phyloP scores from a whole-genome alignment of 2,329 filamentous ascomycete species.

The Delphinella strobiligena region DNA sequence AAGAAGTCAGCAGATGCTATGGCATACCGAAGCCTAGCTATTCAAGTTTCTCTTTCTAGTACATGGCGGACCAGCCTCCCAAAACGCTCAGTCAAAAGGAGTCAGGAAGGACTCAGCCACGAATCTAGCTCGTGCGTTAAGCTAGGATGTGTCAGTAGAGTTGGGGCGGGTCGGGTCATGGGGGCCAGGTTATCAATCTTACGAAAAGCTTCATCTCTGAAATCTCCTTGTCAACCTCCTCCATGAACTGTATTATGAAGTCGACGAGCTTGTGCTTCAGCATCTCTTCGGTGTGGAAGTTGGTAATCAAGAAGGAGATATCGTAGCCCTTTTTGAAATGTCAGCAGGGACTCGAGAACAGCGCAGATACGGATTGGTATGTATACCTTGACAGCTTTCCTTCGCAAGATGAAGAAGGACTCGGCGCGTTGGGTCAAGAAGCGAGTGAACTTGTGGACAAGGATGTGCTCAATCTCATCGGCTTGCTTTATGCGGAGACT shows the following conservation, averaged over 20 bases:
- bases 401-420: constrained; percentile 88
- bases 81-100: constrained; percentile 31
- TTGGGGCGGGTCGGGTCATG: background rate
- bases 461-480: constrained; percentile 94
- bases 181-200: constrained; percentile 29
- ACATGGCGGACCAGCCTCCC: background rate
- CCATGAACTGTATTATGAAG: constrained; percentile 99
- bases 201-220: constrained; percentile 99
- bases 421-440: constrained; percentile 95
- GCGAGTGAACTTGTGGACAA: constrained; percentile 96
- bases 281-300: constrained; percentile 98
- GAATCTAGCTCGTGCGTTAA: constrained; percentile 93
- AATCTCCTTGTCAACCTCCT: constrained; percentile 99
- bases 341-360: no score
- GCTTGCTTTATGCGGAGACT: constrained; percentile 99
- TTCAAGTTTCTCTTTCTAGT: background rate
- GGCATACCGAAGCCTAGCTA: no score
- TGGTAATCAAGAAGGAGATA: constrained; percentile 96
- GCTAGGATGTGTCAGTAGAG: constrained; percentile 40
- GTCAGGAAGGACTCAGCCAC: constrained; percentile 97
- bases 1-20: no score
- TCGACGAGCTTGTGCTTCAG: constrained; percentile 98
- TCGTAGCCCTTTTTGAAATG: constrained; percentile 69
- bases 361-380: no score
- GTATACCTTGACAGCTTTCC: constrained; percentile 90